phyloP scores from a whole-genome alignment of 805 yeast genomes.

The Kodamaea fukazawae region DNA sequence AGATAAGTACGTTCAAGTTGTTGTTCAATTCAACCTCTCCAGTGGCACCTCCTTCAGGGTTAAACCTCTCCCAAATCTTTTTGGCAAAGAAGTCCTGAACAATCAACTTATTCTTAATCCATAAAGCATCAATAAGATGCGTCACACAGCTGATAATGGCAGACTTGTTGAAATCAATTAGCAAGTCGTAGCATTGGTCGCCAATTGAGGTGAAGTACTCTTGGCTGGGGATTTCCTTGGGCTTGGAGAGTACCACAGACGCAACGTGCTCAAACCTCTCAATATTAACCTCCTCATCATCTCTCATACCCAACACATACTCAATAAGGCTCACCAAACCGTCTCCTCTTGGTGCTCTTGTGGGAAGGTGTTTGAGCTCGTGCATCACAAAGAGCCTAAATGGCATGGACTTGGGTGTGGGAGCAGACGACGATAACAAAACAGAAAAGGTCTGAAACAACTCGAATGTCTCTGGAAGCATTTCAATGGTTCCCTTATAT shows the following conservation, averaged over 20 bases:
- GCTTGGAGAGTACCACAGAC: conserved; percentile 62
- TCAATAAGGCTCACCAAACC: conserved; percentile 79
- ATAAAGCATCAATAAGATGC: conserved; percentile 52
- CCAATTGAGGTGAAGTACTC: conserved; percentile 61
- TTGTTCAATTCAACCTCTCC: conserved; percentile 52
- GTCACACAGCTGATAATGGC: conserved; percentile 54
- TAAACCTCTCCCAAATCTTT: conserved; percentile 45
- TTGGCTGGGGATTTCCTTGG: conserved; percentile 44
- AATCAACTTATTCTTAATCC: conserved; percentile 47
- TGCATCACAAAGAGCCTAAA: conserved; percentile 48
- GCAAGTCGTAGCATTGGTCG: conserved; percentile 56
- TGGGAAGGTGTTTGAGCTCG: conserved; percentile 53
- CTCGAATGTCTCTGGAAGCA: conserved; percentile 61
- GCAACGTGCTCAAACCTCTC: conserved; percentile 66
- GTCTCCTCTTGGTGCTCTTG: conserved; percentile 48
- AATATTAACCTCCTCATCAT: conserved; percentile 63
- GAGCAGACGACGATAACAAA: conserved; percentile 47
- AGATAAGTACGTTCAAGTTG: conserved; percentile 60
- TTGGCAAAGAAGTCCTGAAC: conserved; percentile 58
- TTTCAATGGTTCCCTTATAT: conserved; percentile 33
- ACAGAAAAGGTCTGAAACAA: conserved; percentile 60
- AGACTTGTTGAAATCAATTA: conserved; percentile 61
- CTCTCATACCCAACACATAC: conserved; percentile 72
- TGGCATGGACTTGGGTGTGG: conserved; percentile 21
- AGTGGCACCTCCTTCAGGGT: conserved; percentile 29